Evolutionary conservation across 192 early-diverging fungal genomes (phyloP).

Genomic region (Mortierella antarctica): DNA sequence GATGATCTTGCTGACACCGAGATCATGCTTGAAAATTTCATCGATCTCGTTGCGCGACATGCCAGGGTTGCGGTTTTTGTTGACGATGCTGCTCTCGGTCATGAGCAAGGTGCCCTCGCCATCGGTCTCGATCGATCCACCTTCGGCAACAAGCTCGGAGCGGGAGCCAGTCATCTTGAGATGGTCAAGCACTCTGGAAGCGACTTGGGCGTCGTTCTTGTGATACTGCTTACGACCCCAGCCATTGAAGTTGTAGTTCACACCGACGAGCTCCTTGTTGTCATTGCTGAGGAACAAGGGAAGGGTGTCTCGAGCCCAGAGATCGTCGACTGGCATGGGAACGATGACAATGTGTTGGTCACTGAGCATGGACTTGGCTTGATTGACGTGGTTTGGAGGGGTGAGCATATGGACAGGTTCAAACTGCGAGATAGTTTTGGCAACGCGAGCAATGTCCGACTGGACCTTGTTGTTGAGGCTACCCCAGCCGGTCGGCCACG

Average conservation of each 20-base stretch:
- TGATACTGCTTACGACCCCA: slow-evolving; percentile 23
- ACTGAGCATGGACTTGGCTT: slow-evolving; percentile 13
- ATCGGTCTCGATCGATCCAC: slow-evolving; percentile 29
- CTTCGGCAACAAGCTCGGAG: slow-evolving; percentile 23
- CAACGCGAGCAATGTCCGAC: slow-evolving; percentile 29
- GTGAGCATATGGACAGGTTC: slow-evolving; percentile 13
- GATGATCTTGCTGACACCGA: slow-evolving; percentile 17
- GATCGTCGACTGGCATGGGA: slow-evolving; percentile 20
- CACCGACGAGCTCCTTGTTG: slow-evolving; percentile 6
- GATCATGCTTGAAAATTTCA: slow-evolving; percentile 10
- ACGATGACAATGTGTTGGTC: slow-evolving; percentile 6
- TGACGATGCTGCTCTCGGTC: slow-evolving; percentile 33
- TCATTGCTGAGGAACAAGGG: slow-evolving; percentile 17
- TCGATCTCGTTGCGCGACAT: slow-evolving; percentile 27
- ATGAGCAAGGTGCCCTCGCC: slow-evolving; percentile 21
- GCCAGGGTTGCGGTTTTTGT: slow-evolving; percentile 33
- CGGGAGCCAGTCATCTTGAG: slow-evolving; percentile 5
- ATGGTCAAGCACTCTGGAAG: slow-evolving; percentile 8
- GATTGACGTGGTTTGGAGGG: slow-evolving; percentile 12
- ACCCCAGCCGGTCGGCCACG: slow-evolving; percentile 28
- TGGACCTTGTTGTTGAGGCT: slow-evolving; percentile 23
- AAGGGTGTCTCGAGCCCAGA: slow-evolving; percentile 20
- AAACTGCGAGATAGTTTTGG: slow-evolving; percentile 22
- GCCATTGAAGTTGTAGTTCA: slow-evolving; percentile 25
- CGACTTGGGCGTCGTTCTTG: slow-evolving; percentile 21